Evolutionary conservation across 2,329 filamentous ascomycete genomes (phyloP), one percentile per base, ranked within the genome.

Genomic region (Diaporthe sp.): DNA sequence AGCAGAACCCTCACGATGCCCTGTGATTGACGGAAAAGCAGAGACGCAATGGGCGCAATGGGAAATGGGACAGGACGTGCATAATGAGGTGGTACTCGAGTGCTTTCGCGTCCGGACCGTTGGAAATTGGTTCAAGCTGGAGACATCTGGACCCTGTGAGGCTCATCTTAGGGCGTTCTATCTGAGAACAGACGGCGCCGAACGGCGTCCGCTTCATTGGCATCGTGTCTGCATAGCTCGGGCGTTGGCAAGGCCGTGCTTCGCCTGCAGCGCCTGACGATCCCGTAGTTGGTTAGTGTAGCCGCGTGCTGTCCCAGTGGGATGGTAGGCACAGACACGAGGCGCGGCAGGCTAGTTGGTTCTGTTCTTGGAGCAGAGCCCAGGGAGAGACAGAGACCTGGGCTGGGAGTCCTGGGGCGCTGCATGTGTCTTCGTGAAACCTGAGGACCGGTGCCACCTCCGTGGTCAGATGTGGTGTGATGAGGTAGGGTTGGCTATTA

Each of bases 101-200:
- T 68, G 63, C 32, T 68, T 19, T 68, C 63, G 63, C 63, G n/a
- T 68, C 63, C 63, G 47, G n/a, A 27, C 47, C 47, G 63, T 53
- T 68, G 63, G 63, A 68, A 39, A 68, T 68, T 53, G 63, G 63
- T 19, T 53, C n/a, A 39, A 68, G 44, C 63, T 39, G 47, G 63
- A 32, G 63, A 68, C 63, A 27, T 68, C 63, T 68, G 63, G 63
- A 51, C 44, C 44, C 63, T 39, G 63, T 68, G 63, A 53, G 63
- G 63, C 63, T 68, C 63, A 68, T 68, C 22, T 53, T 53, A 68
- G 47, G 47, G 32, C 9, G n/a, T 53, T 68, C 63, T 53, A 68
- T 25, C 63, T 53, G 63, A 53, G 63, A 68, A 68, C 63, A 68
- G 63, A 68, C 63, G 63, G 44, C 63, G 63, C 63, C 22, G 63